Percentiles rank a stretch among this genome's conserved stretches.
phyloP scores from a whole-genome alignment of 169 alveolate genomes.

The Neospora caninum region DNA sequence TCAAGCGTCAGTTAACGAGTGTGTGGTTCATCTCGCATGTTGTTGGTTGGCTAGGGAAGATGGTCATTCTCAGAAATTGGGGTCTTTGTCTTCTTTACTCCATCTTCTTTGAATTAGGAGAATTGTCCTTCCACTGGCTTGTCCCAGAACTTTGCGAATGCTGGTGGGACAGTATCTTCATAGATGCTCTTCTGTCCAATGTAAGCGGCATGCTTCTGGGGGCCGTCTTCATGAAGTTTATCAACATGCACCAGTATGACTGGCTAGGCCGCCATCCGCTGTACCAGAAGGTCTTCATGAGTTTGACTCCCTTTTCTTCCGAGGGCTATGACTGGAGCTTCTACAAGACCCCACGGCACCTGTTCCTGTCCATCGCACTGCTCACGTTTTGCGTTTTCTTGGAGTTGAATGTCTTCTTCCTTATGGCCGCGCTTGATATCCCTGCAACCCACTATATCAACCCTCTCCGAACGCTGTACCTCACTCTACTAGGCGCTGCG shows the following conservation, averaged over 20 bases:
- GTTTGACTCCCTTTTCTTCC: conserved; percentile 67
- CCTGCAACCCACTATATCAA: conserved; percentile 63
- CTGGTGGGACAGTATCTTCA: conserved; percentile 73
- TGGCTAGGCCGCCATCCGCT: conserved; percentile 63
- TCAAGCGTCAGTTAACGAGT: conserved; percentile 49
- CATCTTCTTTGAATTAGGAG: conserved; percentile 57
- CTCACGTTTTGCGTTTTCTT: conserved; percentile 42
- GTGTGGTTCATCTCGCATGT: conserved; percentile 70
- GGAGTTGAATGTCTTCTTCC: conserved; percentile 70
- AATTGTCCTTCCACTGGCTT: conserved; percentile 71
- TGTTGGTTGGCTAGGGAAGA: conserved; percentile 68
- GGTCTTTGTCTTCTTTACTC: conserved; percentile 52
- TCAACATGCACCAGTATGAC: conserved; percentile 34
- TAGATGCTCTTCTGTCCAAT: conserved; percentile 63
- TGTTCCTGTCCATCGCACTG: conserved; percentile 42
- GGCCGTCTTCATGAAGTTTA: conserved; percentile 21
- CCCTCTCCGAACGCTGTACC: conserved; percentile 44
- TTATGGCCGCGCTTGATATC: conserved; percentile 63
- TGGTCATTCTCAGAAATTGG: conserved; percentile 70
- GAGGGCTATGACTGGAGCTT: conserved; percentile 65
- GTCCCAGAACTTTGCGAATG: conserved; percentile 74
- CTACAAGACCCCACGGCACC: conserved; percentile 60
- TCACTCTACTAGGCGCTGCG: conserved; percentile 60
- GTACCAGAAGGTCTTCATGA: conserved; percentile 42
- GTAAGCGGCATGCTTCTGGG: conserved; percentile 70